These are phyloP conservation scores for Serpula lacrymans DNA, from an alignment of 768 basidiomycete genomes.

Conservation along the genomic window DNA sequence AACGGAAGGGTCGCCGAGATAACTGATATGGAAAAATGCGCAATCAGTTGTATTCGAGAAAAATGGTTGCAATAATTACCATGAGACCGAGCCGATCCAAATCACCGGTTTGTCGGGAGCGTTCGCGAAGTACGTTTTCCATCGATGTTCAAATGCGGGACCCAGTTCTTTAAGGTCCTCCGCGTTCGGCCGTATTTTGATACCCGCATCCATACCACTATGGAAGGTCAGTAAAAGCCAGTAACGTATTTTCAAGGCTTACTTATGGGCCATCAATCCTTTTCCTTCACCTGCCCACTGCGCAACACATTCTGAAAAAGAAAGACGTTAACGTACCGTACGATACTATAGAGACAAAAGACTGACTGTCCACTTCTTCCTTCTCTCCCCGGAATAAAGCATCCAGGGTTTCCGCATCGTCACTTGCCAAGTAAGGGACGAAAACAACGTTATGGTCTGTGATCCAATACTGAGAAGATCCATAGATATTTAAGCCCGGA, in stretches of 20 bases:
- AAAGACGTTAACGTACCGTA: conserved; percentile 2
- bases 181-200: conserved; percentile 50
- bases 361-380: conserved; percentile 37
- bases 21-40: conserved; percentile 11
- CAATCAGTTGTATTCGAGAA: neutral
- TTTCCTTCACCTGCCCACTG: conserved; percentile 36
- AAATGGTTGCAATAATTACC: conserved; percentile 26
- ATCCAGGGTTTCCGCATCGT: conserved; percentile 48
- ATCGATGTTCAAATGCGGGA: conserved; percentile 43
- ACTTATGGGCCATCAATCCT: conserved; percentile 58
- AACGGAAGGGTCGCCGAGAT: conserved; percentile 20
- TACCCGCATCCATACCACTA: conserved; percentile 51
- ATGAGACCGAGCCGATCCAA: conserved; percentile 36
- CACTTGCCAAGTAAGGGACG: conserved; percentile 34
- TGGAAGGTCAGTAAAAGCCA: too few relatives aligned
- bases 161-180: conserved; percentile 48
- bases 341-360: conserved; percentile 11
- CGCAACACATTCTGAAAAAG: conserved; percentile 19
- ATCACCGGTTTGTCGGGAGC: conserved; percentile 56
- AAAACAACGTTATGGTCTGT: conserved; percentile 28
- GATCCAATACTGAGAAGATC: too few relatives aligned
- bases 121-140: conserved; percentile 48
- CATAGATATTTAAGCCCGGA: neutral
- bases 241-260: conserved; percentile 3
- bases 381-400: conserved; percentile 37